phyloP scores from a whole-genome alignment of 106 monocot species.

The Iris macrosiphon region DNA sequence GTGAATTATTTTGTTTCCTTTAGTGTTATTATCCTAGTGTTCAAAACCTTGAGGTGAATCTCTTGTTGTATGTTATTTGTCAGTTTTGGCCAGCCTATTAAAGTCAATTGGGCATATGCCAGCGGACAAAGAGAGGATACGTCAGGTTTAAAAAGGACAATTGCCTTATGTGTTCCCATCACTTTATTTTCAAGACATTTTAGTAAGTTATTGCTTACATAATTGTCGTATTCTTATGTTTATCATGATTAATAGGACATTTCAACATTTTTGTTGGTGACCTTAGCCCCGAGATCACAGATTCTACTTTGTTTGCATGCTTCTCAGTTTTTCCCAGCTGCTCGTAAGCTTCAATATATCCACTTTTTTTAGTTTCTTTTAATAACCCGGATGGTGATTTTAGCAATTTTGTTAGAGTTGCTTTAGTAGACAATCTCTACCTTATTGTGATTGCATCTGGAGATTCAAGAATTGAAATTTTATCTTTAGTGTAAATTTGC shows the following conservation, averaged over 20 bases:
- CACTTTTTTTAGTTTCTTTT: background rate
- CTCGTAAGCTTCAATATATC: conserved; percentile 44
- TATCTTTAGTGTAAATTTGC: background rate
- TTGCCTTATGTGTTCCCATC: background rate
- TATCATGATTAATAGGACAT: no score
- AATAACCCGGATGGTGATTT: no score
- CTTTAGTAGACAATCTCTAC: no score
- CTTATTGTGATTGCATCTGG: background rate
- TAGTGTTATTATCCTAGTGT: conserved; percentile 20
- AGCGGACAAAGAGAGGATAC: conserved; percentile 83
- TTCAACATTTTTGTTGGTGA: conserved; percentile 86
- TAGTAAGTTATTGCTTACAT: no score
- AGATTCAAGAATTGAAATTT: background rate
- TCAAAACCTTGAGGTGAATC: background rate
- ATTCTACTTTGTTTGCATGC: conserved; percentile 56
- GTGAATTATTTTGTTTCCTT: conserved; percentile 1
- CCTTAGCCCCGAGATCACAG: conserved; percentile 74
- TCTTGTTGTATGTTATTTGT: background rate
- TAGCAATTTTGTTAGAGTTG: no score
- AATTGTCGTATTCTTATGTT: no score
- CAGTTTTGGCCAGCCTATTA: conserved; percentile 76
- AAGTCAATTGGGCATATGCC: conserved; percentile 93
- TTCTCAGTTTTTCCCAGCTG: conserved; percentile 66
- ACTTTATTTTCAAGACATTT: background rate
- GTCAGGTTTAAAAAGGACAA: conserved; percentile 26